Conservation (phyloP, 73 alveolate species). For the Tetrahymena borealis region DNA sequence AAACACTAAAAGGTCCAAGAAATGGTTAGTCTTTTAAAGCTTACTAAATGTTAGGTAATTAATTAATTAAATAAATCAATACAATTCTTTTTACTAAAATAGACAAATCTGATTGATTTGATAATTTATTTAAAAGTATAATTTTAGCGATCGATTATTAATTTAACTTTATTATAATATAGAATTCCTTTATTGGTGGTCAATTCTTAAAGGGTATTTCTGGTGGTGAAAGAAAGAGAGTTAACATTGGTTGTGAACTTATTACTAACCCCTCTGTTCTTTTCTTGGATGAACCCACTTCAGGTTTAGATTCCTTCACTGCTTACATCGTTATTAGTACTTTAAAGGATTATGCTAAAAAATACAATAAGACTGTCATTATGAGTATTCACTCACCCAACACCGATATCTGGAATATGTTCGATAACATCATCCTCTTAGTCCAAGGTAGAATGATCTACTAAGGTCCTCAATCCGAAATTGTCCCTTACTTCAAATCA, state of each 20-base stretch:
- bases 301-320: constrained; percentile 14
- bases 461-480: constrained; percentile 15
- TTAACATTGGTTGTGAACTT: neutral
- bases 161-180: too few relatives aligned
- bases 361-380: constrained; percentile 47
- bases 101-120: too few relatives aligned
- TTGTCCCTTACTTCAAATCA: constrained; percentile 13
- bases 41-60: constrained; percentile 51
- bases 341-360: neutral
- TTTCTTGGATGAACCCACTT: constrained; percentile 9
- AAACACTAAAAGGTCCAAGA: constrained; percentile 34
- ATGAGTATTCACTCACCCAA: constrained; percentile 62
- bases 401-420: constrained; percentile 46
- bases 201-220: neutral
- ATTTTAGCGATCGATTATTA: too few relatives aligned
- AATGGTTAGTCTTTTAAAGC: constrained; percentile 40
- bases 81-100: too few relatives aligned
- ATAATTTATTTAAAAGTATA: too few relatives aligned
- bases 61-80: too few relatives aligned
- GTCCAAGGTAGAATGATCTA: constrained; percentile 52
- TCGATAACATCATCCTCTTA: constrained; percentile 51
- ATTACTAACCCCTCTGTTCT: neutral
- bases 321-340: neutral
- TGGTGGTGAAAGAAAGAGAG: constrained; percentile 8
- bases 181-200: constrained; percentile 5